phyloP scores from a whole-genome alignment of 345 rosid species.

The Excoecaria agallocha region DNA sequence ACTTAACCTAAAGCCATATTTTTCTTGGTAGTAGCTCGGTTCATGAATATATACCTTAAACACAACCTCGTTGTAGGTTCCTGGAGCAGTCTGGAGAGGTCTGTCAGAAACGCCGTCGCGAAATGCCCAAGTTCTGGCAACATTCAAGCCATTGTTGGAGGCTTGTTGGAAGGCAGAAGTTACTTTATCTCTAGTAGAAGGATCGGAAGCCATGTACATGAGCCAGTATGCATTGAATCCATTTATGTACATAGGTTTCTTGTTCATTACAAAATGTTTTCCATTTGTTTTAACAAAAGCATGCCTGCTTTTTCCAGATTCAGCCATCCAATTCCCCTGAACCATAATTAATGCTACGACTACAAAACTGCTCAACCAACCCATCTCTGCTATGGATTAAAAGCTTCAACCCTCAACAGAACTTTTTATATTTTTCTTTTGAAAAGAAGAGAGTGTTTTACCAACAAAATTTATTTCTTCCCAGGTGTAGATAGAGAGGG shows the following conservation, averaged over 20 bases:
- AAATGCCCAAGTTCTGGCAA: constrained; percentile 84
- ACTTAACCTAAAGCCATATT: no score
- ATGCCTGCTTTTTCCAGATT: neutral
- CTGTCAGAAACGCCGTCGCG: constrained; percentile 48
- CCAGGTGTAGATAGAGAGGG: no score
- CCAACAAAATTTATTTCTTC: no score
- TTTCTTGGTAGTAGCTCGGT: no score
- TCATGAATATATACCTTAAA: constrained; percentile 43
- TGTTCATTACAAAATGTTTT: constrained; percentile 39
- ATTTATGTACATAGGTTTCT: constrained; percentile 49
- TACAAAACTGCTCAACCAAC: constrained; percentile 19
- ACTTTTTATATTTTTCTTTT: no score
- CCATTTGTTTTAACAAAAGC: constrained; percentile 43
- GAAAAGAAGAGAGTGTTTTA: no score
- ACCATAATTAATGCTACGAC: neutral
- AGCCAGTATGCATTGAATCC: constrained; percentile 91
- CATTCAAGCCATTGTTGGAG: constrained; percentile 53
- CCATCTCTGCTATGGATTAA: constrained; percentile 19
- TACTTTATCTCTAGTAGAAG: constrained; percentile 52
- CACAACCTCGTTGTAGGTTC: constrained; percentile 49
- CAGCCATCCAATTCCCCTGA: neutral
- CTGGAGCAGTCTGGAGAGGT: constrained; percentile 74
- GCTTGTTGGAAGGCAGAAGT: constrained; percentile 50
- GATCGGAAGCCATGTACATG: constrained; percentile 59
- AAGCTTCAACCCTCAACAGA: no score